Conservation (phyloP, 2,329 filamentous ascomycete genomes). For the Epichloe brachyelytri region DNA sequence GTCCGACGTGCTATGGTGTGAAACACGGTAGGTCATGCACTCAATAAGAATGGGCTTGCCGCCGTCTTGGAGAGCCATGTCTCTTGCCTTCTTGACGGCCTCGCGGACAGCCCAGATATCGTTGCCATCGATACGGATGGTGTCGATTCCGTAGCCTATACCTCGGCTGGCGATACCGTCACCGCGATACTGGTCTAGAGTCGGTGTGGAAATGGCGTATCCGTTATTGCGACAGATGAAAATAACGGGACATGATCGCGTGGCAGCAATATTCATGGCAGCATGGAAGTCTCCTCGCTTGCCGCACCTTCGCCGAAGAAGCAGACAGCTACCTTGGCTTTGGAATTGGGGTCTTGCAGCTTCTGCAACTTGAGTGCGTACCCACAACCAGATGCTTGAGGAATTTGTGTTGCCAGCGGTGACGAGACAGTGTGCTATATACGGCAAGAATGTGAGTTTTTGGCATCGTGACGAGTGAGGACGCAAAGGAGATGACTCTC, state of each 20-base stretch:
- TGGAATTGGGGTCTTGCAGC: slow-evolving; percentile 53
- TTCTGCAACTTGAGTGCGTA: slow-evolving; percentile 79
- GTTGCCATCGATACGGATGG: slow-evolving; percentile 85
- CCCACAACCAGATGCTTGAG: slow-evolving; percentile 75
- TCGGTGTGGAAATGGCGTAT: slow-evolving; percentile 82
- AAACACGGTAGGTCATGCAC: slow-evolving; percentile 96
- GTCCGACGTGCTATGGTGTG: slow-evolving; percentile 91
- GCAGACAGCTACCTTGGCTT: slow-evolving; percentile 59
- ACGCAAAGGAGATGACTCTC: not conserved
- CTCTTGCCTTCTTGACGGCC: slow-evolving; percentile 63
- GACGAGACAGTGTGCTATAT: slow-evolving; percentile 67
- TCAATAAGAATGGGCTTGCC: slow-evolving; percentile 78
- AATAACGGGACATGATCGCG: slow-evolving; percentile 71
- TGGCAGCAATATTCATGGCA: slow-evolving; percentile 82
- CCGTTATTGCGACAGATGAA: slow-evolving; percentile 92
- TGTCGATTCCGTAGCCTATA: slow-evolving; percentile 87
- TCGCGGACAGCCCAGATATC: slow-evolving; percentile 82
- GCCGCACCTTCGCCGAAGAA: slow-evolving; percentile 90
- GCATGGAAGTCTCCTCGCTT: slow-evolving; percentile 84
- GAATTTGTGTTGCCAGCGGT: slow-evolving; percentile 76
- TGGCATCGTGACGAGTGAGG: not conserved
- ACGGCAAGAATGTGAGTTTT: not conserved
- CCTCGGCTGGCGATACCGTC: slow-evolving; percentile 83
- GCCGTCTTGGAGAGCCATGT: slow-evolving; percentile 67
- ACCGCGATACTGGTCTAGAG: slow-evolving; percentile 79